Evolutionary conservation across 2,329 filamentous ascomycete species (phyloP).

Genomic region (Balansia obtecta): DNA sequence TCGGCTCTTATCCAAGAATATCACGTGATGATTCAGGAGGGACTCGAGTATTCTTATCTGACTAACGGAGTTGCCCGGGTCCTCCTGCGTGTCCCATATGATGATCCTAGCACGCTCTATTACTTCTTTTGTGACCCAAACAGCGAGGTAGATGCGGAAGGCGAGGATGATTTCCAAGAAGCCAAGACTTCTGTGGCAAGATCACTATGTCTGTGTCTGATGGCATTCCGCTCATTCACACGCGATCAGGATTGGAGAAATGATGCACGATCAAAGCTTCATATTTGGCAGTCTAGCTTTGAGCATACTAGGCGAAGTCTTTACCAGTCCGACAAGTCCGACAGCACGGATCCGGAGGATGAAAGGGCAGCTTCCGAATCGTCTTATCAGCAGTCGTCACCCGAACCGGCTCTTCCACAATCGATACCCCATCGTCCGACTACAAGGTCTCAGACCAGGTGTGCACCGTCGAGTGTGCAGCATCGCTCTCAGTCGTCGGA

Average conservation of each 20-base stretch:
- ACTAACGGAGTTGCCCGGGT: slow-evolving; percentile 2
- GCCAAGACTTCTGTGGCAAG: not conserved
- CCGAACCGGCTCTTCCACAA: not conserved
- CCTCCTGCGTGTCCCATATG: not conserved
- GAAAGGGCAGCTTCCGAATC: not conserved
- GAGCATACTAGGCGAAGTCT: not conserved
- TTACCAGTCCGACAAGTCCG: no score
- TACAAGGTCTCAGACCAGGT: not conserved
- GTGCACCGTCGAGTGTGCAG: not conserved
- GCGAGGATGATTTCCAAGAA: not conserved
- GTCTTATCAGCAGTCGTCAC: not conserved
- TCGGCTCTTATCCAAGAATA: slow-evolving; percentile 4
- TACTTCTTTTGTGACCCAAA: not conserved
- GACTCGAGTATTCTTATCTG: not conserved
- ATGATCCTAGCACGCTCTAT: not conserved
- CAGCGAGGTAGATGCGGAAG: not conserved
- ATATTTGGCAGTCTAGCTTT: not conserved
- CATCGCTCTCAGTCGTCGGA: not conserved
- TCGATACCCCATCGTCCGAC: not conserved
- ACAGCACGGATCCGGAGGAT: not conserved
- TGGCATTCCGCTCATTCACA: not conserved
- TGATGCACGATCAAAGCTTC: not conserved
- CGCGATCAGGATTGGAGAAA: not conserved
- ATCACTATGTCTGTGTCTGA: not conserved
- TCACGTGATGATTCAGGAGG: slow-evolving; percentile 6